These are phyloP conservation scores for Uncinocarpus reesii DNA, from an alignment of 2,329 filamentous ascomycete genomes.

Conservation along the genomic window DNA sequence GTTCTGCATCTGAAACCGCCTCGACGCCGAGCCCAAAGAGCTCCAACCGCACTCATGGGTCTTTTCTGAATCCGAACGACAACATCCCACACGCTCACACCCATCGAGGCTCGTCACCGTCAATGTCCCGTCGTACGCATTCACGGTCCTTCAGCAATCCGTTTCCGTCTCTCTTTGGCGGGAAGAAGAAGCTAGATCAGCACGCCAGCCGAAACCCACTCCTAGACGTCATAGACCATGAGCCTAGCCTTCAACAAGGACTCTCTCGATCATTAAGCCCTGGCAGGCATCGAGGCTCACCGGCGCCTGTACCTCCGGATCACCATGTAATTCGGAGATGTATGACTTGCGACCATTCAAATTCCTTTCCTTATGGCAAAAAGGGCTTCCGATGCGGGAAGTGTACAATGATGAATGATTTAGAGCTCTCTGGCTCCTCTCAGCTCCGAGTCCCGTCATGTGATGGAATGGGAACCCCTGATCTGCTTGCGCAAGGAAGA, in stretches of 20 bases:
- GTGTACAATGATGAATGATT: conserved; percentile 75
- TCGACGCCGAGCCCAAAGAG: not conserved
- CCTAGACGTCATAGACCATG: conserved; percentile 27
- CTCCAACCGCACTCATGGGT: not conserved
- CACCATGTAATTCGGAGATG: conserved; percentile 63
- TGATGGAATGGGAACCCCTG: not conserved
- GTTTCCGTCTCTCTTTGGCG: conserved; percentile 60
- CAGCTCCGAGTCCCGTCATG: conserved; percentile 2
- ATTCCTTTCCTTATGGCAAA: conserved; percentile 66
- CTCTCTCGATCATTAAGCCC: conserved; percentile 28
- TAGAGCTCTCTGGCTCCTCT: conserved; percentile 41
- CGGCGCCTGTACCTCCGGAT: conserved; percentile 35
- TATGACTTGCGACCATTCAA: conserved; percentile 73
- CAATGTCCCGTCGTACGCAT: conserved; percentile 32
- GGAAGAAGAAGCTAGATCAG: conserved; percentile 46
- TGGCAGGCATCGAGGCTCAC: conserved; percentile 26
- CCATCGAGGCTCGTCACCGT: not conserved
- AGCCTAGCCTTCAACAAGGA: conserved; percentile 13
- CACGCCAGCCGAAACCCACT: conserved; percentile 37
- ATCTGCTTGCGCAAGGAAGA: not conserved
- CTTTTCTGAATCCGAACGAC: conserved; percentile 1
- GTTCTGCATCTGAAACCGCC: conserved; percentile 1
- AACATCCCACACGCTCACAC: not conserved
- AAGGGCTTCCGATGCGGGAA: conserved; percentile 71
- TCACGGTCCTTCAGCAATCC: conserved; percentile 69